Evolutionary conservation across 495 filamentous ascomycete genomes (phyloP).

Genomic region (Hypoxylon crocopeplum): DNA sequence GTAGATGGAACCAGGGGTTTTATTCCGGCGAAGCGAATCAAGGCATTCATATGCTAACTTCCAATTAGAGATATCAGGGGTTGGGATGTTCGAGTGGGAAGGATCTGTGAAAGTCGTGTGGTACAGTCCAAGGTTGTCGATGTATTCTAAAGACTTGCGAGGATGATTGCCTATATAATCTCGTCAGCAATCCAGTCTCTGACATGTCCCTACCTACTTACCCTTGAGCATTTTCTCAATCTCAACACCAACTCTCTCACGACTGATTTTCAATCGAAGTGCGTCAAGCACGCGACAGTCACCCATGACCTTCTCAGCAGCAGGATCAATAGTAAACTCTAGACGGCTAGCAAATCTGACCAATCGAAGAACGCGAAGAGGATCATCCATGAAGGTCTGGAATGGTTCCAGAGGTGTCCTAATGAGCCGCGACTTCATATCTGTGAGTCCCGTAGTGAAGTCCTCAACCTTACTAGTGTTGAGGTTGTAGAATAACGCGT

Average conservation of each 20-base stretch:
- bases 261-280: conserved; percentile 87
- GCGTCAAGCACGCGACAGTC: conserved; percentile 74
- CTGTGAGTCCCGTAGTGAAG: conserved; percentile 77
- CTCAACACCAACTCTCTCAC: conserved; percentile 85
- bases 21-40: conserved; percentile 52
- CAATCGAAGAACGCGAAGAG: conserved; percentile 84
- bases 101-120: conserved; percentile 80
- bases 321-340: conserved; percentile 74
- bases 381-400: conserved; percentile 95
- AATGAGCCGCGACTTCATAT: conserved; percentile 75
- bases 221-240: conserved; percentile 90
- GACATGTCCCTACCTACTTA: conserved; percentile 26
- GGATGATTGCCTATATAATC: conserved; percentile 68
- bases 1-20: conserved; percentile 56
- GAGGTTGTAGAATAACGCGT: conserved; percentile 96
- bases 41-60: conserved; percentile 58
- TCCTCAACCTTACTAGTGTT: conserved; percentile 81
- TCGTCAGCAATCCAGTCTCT: conserved; percentile 10
- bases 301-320: conserved; percentile 76
- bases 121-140: conserved; percentile 78
- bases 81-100: conserved; percentile 43
- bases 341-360: conserved; percentile 90
- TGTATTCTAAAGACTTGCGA: conserved; percentile 68
- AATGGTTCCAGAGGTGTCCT: conserved; percentile 87
- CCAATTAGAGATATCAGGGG: conserved; percentile 54